Evolutionary conservation across 2,329 filamentous ascomycete genomes (phyloP), one percentile per base, ranked within the genome.

Genomic region (Pseudonectria buxi): DNA sequence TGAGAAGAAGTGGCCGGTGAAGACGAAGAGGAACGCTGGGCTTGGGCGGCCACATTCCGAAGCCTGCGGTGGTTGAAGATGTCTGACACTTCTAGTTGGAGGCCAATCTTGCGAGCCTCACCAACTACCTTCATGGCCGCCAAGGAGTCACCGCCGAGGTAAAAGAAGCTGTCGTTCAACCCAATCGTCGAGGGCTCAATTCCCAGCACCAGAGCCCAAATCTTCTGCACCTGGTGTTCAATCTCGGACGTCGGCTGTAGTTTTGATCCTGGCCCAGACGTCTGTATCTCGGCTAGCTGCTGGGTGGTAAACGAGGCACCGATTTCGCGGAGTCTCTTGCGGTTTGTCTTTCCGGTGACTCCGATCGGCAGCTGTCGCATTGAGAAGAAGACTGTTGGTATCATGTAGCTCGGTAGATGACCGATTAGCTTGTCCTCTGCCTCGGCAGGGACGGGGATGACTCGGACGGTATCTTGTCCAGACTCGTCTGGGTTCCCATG

Each of bases 141-240:
- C 3, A 73, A 62, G 0, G 69, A 72, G 44, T 72, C 67, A n/a
- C 70, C 70, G 13, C 70, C 69, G 0, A 70, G 57, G 0, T 56
- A 57, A 55, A 72, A 69, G 49, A 74, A 73, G 49, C 64, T 68
- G 40, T 71, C 64, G 4, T 67, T 60, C 1, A 59, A 38, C 3
- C 60, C 59, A 14, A 71, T 63, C 4, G 47, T 41, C 2, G 58
- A 46, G 12, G 54, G 39, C 3, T 51, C 44, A 4, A 64, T 44
- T 3, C 47, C 45, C 3, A 71, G 51, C 0, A 66, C 50, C 1
- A 55, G 47, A 9, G 53, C 50, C 64, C 67, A 71, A 13, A 63
- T 51, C 7, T 30, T 35, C 12, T 52, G 57, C n/a, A 67, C 45
- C 3, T 49, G 45, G 11, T 40, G 32, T 18, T 55, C 26, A 5